Conservation (phyloP, 202 grass and related monocot species). For the Zizania palustris region DNA sequence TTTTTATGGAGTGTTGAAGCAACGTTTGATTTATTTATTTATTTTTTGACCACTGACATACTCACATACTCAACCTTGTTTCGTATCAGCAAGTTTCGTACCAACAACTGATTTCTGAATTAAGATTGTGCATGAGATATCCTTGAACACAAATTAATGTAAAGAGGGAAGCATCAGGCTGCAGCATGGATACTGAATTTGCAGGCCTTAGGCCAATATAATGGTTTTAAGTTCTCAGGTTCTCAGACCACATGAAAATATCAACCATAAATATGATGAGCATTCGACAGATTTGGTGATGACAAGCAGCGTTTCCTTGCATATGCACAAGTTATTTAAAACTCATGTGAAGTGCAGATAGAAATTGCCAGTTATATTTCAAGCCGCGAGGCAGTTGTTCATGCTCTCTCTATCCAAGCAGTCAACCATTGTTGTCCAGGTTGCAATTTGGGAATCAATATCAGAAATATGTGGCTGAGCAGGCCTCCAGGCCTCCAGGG, state of each 20-base stretch:
- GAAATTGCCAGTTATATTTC: neutral
- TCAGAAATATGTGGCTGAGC: neutral
- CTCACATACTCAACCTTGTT: neutral
- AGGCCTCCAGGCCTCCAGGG: neutral
- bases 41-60: no score
- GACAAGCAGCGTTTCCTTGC: neutral
- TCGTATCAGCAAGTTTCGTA: neutral
- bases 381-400: neutral
- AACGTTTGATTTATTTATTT: no score
- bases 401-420: neutral
- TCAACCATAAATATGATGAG: neutral
- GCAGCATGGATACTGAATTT: neutral
- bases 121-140: neutral
- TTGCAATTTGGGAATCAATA: constrained; percentile 2
- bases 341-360: neutral
- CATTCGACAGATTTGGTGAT: neutral
- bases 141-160: neutral
- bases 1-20: no score
- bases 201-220: neutral
- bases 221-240: no score
- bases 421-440: neutral
- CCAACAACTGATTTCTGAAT: neutral
- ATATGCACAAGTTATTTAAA: neutral
- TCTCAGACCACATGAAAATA: neutral
- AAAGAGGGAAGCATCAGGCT: neutral